These are phyloP conservation scores for Neoboletus brunneissimus DNA, from an alignment of 768 basidiomycete genomes.

Conservation along the genomic window DNA sequence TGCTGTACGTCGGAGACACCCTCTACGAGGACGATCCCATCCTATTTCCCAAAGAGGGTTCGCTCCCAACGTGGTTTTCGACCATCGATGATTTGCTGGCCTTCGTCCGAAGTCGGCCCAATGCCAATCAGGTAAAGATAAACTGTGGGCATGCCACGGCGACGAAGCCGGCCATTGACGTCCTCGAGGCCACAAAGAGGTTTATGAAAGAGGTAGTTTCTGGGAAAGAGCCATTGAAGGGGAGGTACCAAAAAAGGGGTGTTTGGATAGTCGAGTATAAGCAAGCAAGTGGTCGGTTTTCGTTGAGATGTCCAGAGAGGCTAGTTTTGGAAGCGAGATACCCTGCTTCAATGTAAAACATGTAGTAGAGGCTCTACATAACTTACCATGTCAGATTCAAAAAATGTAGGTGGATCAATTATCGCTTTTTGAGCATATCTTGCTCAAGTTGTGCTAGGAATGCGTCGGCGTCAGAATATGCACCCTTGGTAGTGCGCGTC, in stretches of 20 bases:
- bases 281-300: conserved; percentile 42
- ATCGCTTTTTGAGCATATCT: conserved; percentile 45
- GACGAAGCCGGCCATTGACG: conserved; percentile 43
- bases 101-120: conserved; percentile 36
- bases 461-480: conserved; percentile 44
- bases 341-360: conserved; percentile 3
- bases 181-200: conserved; percentile 38
- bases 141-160: conserved; percentile 52
- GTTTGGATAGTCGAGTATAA: conserved; percentile 44
- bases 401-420: not conserved
- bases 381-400: conserved; percentile 1
- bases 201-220: conserved; percentile 50
- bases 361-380: not conserved
- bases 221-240: conserved; percentile 37
- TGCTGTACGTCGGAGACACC: conserved; percentile 58
- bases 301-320: conserved; percentile 48
- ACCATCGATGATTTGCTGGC: conserved; percentile 43
- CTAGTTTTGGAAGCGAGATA: conserved; percentile 40
- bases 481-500: conserved; percentile 20
- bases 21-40: conserved; percentile 54
- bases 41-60: conserved; percentile 54
- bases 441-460: conserved; percentile 66
- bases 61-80: conserved; percentile 48
- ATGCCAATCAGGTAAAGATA: conserved; percentile 34
- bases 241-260: conserved; percentile 33